Percentiles rank a stretch among this genome's conserved stretches.
Conservation (phyloP, 2,329 filamentous ascomycete species). For the Aureobasidium mangrovei region DNA sequence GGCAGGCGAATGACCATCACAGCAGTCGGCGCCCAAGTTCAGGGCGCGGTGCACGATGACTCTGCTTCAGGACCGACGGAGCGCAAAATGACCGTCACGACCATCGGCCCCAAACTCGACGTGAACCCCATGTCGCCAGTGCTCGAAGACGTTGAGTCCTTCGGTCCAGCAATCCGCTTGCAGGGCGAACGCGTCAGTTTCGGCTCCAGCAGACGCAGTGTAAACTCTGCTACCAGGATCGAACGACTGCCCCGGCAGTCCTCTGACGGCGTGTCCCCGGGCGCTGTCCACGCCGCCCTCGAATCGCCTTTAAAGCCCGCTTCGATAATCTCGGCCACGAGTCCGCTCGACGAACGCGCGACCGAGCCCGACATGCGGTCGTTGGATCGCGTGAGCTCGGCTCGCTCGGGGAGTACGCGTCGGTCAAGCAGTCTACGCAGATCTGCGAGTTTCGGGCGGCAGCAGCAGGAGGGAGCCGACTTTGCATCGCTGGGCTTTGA, state of each 20-base stretch:
- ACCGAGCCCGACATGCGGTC: neutral
- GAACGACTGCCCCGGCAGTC: neutral
- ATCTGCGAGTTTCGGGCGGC: neutral
- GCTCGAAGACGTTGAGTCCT: neutral
- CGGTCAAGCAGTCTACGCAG: neutral
- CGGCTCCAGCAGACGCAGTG: neutral
- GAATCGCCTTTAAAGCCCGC: neutral
- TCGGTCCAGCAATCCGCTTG: neutral
- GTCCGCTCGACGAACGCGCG: neutral
- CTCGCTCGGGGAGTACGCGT: neutral
- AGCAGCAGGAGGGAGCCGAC: neutral
- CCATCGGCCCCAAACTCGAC: neutral
- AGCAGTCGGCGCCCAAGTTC: constrained; percentile 14
- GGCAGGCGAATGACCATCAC: constrained; percentile 17
- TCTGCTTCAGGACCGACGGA: neutral
- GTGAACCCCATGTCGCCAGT: constrained; percentile 1
- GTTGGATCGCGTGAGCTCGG: neutral
- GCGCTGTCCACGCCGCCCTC: too few species aligned
- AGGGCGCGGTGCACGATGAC: constrained; percentile 1
- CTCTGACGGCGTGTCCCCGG: neutral
- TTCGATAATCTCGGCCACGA: neutral
- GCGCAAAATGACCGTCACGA: constrained; percentile 2
- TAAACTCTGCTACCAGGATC: neutral
- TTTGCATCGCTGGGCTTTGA: neutral
- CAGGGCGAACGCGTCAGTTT: constrained; percentile 4